Conservation (phyloP, 2,329 filamentous ascomycete genomes). For the Fusarium sp. region DNA sequence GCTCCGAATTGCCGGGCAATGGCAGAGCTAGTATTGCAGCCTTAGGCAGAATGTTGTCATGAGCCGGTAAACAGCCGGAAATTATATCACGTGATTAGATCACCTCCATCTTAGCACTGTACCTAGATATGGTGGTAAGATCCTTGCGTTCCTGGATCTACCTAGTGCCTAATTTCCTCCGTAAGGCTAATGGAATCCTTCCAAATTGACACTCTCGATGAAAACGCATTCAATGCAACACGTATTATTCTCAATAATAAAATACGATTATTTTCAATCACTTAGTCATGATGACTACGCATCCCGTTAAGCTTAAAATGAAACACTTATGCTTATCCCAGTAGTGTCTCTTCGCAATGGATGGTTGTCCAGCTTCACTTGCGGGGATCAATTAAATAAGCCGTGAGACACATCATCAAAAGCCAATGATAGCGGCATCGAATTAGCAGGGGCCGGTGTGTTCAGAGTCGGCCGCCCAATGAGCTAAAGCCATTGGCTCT, state of each 20-base stretch:
- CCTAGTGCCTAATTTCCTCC: not conserved
- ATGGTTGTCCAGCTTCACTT: slow-evolving; percentile 11
- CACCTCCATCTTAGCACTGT: not conserved
- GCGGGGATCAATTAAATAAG: slow-evolving; percentile 20
- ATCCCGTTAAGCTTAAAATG: slow-evolving; percentile 5
- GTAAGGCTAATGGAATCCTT: not conserved
- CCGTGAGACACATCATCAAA: slow-evolving; percentile 36
- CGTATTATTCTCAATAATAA: not conserved
- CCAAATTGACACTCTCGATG: not conserved
- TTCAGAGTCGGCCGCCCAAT: slow-evolving; percentile 29
- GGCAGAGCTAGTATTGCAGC: slow-evolving; percentile 39
- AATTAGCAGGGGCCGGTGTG: slow-evolving; percentile 27
- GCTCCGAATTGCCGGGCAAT: slow-evolving; percentile 46
- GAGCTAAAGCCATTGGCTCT: slow-evolving; percentile 7
- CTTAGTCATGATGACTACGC: slow-evolving; percentile 8
- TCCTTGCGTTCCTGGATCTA: slow-evolving; percentile 2
- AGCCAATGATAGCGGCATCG: slow-evolving; percentile 36
- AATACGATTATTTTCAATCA: not conserved
- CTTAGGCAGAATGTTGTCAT: slow-evolving; percentile 43
- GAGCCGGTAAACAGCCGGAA: slow-evolving; percentile 29
- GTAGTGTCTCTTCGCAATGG: not conserved
- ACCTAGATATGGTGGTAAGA: not conserved
- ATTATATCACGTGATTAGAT: slow-evolving; percentile 7
- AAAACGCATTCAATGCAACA: not conserved
- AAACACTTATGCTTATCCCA: slow-evolving; percentile 2